Evolutionary conservation across 768 basidiomycete species (phyloP).

Genomic region (Amyloporia xantha): DNA sequence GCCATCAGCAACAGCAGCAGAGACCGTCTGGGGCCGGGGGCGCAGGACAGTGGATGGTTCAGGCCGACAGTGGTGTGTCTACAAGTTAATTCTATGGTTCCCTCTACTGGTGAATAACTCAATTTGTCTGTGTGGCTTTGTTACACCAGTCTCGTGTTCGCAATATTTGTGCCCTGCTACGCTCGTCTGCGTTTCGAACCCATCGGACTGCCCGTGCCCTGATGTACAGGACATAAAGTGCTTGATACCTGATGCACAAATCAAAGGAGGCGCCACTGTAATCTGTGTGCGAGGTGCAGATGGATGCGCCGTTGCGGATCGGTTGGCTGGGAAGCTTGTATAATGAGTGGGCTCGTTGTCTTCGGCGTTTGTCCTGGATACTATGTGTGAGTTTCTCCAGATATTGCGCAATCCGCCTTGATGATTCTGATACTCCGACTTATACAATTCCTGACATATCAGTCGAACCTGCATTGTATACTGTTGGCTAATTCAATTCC

Average conservation of each 20-base stretch:
- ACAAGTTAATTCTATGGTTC: neutral
- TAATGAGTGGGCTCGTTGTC: neutral
- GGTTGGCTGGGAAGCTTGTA: constrained; percentile 29
- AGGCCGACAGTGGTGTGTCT: constrained; percentile 56
- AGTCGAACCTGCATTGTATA: too few species aligned
- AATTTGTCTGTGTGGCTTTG: too few species aligned
- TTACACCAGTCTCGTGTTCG: constrained; percentile 55
- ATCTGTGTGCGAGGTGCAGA: constrained; percentile 62
- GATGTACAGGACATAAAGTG: constrained; percentile 73
- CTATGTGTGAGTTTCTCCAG: too few species aligned
- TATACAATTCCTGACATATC: too few species aligned
- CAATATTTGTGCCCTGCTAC: constrained; percentile 73
- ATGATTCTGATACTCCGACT: too few species aligned
- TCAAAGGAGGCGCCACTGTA: constrained; percentile 49
- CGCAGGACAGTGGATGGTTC: constrained; percentile 53
- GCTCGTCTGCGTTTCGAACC: constrained; percentile 57
- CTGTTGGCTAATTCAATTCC: too few species aligned
- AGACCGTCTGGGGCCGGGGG: constrained; percentile 39
- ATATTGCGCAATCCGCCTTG: too few species aligned
- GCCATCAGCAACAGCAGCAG: constrained; percentile 53
- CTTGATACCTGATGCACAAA: constrained; percentile 55
- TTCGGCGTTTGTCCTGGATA: too few species aligned
- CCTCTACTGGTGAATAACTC: too few species aligned
- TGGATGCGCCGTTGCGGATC: constrained; percentile 59
- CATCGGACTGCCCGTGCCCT: constrained; percentile 73